A percentile compares a stretch with the other conserved stretches of the same genome.
These are phyloP conservation scores for Persicaria maculosa DNA, from an alignment of 148 eudicot species.

Conservation along the genomic window DNA sequence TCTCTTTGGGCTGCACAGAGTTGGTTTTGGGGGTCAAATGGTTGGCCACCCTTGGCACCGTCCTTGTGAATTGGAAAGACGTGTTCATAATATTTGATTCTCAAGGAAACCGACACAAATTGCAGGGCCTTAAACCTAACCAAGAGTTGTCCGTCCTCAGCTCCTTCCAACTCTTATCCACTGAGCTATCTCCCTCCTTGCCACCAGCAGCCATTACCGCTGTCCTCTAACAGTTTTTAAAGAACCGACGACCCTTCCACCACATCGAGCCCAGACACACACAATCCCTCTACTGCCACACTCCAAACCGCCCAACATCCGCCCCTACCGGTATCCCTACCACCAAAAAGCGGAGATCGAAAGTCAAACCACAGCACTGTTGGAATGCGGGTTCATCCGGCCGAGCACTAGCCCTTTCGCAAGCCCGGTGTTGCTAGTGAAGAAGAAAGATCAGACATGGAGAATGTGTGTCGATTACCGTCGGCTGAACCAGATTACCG, in stretches of 20 bases:
- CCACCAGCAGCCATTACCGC: background rate
- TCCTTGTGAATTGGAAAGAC: background rate
- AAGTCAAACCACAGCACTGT: no score
- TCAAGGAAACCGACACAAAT: background rate
- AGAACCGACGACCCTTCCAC: background rate
- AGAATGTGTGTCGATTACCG: no score
- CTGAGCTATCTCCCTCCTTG: background rate
- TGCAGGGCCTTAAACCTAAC: background rate
- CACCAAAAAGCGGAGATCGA: no score
- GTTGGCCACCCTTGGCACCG: background rate
- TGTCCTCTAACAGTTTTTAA: background rate
- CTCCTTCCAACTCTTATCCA: background rate
- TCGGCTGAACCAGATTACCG: no score
- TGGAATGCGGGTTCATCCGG: no score
- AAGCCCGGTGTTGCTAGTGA: no score
- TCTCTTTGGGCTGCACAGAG: background rate
- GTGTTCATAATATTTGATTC: background rate
- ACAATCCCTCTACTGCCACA: no score
- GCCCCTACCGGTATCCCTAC: no score
- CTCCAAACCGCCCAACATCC: no score
- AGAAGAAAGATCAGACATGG: no score
- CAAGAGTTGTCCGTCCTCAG: background rate
- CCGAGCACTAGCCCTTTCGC: no score
- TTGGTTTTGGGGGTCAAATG: background rate
- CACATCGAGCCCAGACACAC: no score